Evolutionary conservation across 1,284 basidiomycete species (phyloP), one percentile per base, ranked within the genome.

Genomic region (Dichomitus squalens): DNA sequence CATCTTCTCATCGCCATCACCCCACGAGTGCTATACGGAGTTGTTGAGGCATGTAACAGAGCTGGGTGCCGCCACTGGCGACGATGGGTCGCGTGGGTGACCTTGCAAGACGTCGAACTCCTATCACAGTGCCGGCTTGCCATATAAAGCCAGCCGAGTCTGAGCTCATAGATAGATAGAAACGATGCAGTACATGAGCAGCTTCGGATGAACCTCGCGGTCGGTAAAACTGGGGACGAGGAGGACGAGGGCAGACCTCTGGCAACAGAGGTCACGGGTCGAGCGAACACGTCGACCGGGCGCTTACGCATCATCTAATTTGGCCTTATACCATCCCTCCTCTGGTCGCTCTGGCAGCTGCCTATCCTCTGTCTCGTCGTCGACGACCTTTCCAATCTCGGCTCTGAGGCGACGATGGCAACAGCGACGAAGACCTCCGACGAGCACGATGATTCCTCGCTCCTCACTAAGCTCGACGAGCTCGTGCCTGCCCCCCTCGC

Each of bases 401-500:
- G 23, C 49, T 16, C 35, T n/a, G 43, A 31, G 29, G 11, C 29
- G 11, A 50, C 35, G 52, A 66, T 68, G 66, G 60, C 64, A 40
- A 65, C 61, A 36, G 56, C 59, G 54, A 61, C 59, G 20, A 55
- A 59, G 34, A 61, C 61, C 39, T 46, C 46, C 23, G 61, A 63
- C n/a, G 63, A 63, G 43, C 55, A 67, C 18, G 64, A 59, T 23
- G 69, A 70, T 43, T 62, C 63, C 18, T 75, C 76, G 18, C 63
- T 83, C 49, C 75, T 84, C 55, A 77, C 78, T 67, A 84, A 83
- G 68, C 79, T 88, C 55, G 84, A 87, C 69, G 70, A 79, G 3
- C 75, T 81, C 20, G 80, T 82, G n/a, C 83, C 85, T 18, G 77
- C 79, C 0, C 75, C 79, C 9, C 72, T 85, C 54, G 75, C 76